phyloP scores from a whole-genome alignment of 2,329 filamentous ascomycete species.

The Penicillium sp. region DNA sequence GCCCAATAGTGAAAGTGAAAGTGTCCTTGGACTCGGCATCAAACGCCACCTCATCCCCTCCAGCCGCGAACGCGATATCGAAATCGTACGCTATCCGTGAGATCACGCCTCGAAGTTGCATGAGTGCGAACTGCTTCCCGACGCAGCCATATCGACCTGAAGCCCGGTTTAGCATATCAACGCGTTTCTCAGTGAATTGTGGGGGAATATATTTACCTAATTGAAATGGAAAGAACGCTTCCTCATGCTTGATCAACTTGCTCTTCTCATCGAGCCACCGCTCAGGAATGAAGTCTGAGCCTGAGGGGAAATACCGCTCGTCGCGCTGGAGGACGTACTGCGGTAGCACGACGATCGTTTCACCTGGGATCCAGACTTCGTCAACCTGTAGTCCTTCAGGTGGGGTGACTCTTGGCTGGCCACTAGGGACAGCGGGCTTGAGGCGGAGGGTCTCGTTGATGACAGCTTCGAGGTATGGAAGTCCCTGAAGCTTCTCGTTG shows the following conservation, averaged over 20 bases:
- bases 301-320: conserved; percentile 17
- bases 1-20: not conserved
- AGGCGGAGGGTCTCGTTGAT: conserved; percentile 30
- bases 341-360: conserved; percentile 26
- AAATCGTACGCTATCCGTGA: not conserved
- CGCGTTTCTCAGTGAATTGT: too few species aligned
- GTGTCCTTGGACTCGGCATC: not conserved
- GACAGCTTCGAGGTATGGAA: conserved; percentile 3
- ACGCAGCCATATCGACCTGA: not conserved
- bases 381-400: conserved; percentile 23
- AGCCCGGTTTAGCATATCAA: not conserved
- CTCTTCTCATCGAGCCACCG: conserved; percentile 26
- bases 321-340: conserved; percentile 27
- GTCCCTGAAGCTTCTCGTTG: not conserved
- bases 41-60: not conserved
- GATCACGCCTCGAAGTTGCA: not conserved
- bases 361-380: conserved; percentile 33
- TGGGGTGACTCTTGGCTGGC: conserved; percentile 37
- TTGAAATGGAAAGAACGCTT: conserved; percentile 29
- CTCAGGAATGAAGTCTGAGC: conserved; percentile 32
- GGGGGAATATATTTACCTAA: conserved; percentile 8
- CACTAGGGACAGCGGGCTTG: conserved; percentile 33
- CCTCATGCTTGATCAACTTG: conserved; percentile 16
- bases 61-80: not conserved
- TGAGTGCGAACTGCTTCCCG: not conserved